phyloP scores from a whole-genome alignment of 208 protist genomes.

The Trypanosomatidae sp. region DNA sequence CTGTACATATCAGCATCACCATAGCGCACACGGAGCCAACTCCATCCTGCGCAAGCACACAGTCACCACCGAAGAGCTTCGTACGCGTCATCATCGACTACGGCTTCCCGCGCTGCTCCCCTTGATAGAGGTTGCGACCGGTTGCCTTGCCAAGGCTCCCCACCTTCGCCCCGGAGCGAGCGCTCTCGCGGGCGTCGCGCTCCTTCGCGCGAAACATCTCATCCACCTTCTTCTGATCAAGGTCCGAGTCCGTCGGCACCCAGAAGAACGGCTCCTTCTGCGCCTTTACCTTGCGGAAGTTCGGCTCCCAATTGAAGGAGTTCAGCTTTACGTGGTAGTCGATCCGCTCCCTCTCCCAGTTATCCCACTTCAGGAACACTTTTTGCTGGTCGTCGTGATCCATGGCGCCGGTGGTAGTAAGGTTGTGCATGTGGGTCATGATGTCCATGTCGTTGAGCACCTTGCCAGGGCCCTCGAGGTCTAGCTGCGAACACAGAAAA shows the following conservation, averaged over 20 bases:
- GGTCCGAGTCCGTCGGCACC: conserved; percentile 83
- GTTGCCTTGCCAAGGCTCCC: conserved; percentile 64
- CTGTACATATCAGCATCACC: not conserved
- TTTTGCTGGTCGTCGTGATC: conserved; percentile 91
- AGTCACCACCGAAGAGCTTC: not conserved
- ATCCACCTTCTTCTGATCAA: conserved; percentile 87
- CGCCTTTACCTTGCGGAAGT: conserved; percentile 88
- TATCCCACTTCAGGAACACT: conserved; percentile 91
- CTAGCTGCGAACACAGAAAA: conserved; percentile 83
- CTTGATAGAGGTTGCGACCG: conserved; percentile 72
- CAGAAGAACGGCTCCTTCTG: conserved; percentile 93
- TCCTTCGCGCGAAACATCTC: conserved; percentile 83
- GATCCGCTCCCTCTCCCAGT: conserved; percentile 90
- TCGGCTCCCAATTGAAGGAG: conserved; percentile 85
- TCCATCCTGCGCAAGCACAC: not conserved
- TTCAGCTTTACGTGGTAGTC: conserved; percentile 91
- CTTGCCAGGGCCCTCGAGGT: conserved; percentile 83
- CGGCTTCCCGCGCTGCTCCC: conserved; percentile 25
- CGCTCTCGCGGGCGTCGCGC: conserved; percentile 53
- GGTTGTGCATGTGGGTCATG: conserved; percentile 94
- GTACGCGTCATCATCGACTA: not conserved
- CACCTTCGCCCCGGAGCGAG: conserved; percentile 62
- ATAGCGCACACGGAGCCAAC: not conserved
- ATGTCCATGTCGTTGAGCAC: conserved; percentile 91
- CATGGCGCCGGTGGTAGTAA: conserved; percentile 81